Conservation (phyloP, 352 stramenopile species). For the Pythium aristosporum region DNA sequence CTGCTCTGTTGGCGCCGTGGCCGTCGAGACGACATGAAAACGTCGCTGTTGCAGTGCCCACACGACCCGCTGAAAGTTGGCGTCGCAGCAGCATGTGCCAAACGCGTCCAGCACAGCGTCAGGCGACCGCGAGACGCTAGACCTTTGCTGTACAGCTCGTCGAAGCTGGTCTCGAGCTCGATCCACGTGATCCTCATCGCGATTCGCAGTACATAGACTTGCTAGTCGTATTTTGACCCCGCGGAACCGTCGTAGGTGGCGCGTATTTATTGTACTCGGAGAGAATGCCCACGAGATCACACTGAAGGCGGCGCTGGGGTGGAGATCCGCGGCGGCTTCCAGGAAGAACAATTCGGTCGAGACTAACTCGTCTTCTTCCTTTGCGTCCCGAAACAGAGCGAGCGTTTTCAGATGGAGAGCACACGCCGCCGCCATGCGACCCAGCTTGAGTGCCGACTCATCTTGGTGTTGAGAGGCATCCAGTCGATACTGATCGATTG, state of each 20-base stretch:
- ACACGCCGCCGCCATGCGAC: slow-evolving; percentile 33
- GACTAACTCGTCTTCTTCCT: slow-evolving; percentile 30
- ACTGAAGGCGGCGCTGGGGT: background rate
- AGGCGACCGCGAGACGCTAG: background rate
- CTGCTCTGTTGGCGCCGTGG: background rate
- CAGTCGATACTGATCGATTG: background rate
- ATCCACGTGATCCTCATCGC: background rate
- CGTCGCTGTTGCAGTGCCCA: slow-evolving; percentile 31
- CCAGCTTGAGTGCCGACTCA: background rate
- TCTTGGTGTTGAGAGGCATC: background rate
- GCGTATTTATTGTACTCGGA: slow-evolving; percentile 1
- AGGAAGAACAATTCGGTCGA: slow-evolving; percentile 39
- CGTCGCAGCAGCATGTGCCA: slow-evolving; percentile 30
- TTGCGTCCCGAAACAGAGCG: slow-evolving; percentile 13
- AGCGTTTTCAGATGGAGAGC: slow-evolving; percentile 41
- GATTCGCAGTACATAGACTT: background rate
- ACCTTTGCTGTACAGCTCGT: background rate
- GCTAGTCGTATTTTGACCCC: background rate
- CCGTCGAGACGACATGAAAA: slow-evolving; percentile 9
- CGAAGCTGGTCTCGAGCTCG: slow-evolving; percentile 3
- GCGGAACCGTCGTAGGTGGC: slow-evolving; percentile 14
- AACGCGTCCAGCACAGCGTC: slow-evolving; percentile 18
- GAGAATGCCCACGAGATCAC: slow-evolving; percentile 20
- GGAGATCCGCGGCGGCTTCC: slow-evolving; percentile 22
- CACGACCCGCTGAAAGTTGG: slow-evolving; percentile 27